Base-by-base conservation (phyloP, 805 yeast genomes). In the Komagataella mondaviorum region DNA sequence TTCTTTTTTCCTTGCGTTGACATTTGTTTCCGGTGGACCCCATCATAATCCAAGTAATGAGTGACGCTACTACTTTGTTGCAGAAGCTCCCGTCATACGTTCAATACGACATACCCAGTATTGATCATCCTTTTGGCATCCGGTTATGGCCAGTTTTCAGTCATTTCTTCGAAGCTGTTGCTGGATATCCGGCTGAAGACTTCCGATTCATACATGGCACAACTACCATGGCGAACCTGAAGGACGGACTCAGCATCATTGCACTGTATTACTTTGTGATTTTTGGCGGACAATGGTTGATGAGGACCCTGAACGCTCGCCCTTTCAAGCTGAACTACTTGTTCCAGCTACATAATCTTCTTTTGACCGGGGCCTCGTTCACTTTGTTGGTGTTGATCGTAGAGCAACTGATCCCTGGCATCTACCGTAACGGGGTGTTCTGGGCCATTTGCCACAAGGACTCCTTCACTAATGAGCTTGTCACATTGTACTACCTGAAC, bases 361-460 rank as follows among this genome's bases (percentile, higher is more conserved):
- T 79, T 44, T 75, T 91, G 62, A 88, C 97, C 10, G 53, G 76
- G 18, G 71, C 82, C 48, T 87, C 96, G 7, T 74, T 83, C 53
- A 59, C 71, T 17, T 72, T 91, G 62, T 73, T 89, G 58, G 59
- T 83, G 45, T 78, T 91, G 59, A 72, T 85, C 63, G 65, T 85
- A 51, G 99, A 91, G 71, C 98, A 93, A 71, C 67, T 90, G 57
- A 63, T 87, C 49, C 97, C 98, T 45, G 81, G 87, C 61, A 67
- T 89, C 55, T 72, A 70, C 59, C 64, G 74, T 55, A 78, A 90
- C 62, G 98, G 98, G 12, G 51, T 91, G 16, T 83, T 85, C 67
- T 88, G 78, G 63, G 86, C 95, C 49, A 83, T 91, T 62, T 93
- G 98, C 70, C 69, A 80, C 68, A 66, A 71, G 55, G 75, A 77